Base-by-base conservation (phyloP, 208 protist genomes). In the Angomonas ambiguus region DNA sequence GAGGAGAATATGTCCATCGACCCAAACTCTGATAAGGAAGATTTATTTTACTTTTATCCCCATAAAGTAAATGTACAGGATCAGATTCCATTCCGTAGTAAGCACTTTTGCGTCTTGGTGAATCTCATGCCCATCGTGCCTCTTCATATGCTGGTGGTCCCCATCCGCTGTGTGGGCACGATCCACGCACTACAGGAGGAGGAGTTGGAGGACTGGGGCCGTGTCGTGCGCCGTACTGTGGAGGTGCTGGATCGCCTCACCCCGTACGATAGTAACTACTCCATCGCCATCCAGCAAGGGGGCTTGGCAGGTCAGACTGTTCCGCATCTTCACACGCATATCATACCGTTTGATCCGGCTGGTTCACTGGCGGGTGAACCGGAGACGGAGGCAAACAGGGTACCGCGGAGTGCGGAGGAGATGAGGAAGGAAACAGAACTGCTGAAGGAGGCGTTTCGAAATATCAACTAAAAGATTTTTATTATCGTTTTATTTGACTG, bases 81-180 rank as follows among this genome's bases (percentile, higher is more conserved):
- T 20, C 75, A 71, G 57, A 79, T 95, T 22, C 78, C 84, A 11
- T 91, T 80, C 56, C 72, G 75, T 60, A 83, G 82, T 22, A 5
- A 28, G 11, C 65, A 88, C 75, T 92, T 92, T 65, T 80, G 76
- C 38, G 85, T 95, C 11, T 51, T 95, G 60, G 86, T 92, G 28
- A 95, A 92, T 59, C 70, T 91, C 48, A 91, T 84, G 72, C 89
- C 89, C 8, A 87, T 95, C 60, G 83, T 87, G 18, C 84, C 82
- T 18, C 51, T 81, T 22, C 89, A 95, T 32, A 65, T 95, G 49
- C 86, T 95, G 77, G 77, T 95, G 10, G 84, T 95, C 13, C 89
- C 89, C 13, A 79, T 87, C 32, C 89, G 89, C 48, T 89, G 82
- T 63, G 74, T 92, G 0, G 80, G 77, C 35, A 86, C 84, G 1